Evolutionary conservation across 2,329 filamentous ascomycete genomes (phyloP).

Genomic region (Beauveria sp.): DNA sequence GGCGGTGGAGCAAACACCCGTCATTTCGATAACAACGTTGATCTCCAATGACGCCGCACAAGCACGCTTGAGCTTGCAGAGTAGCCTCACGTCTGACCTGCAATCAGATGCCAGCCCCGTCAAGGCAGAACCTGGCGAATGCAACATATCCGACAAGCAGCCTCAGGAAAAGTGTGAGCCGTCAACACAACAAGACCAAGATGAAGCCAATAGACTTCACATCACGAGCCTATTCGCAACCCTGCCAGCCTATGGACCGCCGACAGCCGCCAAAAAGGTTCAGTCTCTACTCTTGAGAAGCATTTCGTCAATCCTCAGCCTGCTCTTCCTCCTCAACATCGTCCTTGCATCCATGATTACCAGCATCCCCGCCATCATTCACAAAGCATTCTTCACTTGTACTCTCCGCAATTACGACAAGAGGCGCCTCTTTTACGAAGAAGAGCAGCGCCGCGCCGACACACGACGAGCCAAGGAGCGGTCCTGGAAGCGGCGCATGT

Average conservation of each 20-base stretch:
- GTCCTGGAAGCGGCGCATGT: constrained; percentile 50
- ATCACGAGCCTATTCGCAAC: constrained; percentile 3
- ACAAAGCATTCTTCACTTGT: constrained; percentile 42
- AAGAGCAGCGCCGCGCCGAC: constrained; percentile 57
- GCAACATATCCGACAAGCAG: neutral
- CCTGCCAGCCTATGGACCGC: constrained; percentile 69
- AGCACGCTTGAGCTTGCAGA: neutral
- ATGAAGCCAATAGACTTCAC: neutral
- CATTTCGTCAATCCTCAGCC: constrained; percentile 67
- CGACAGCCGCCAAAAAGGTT: constrained; percentile 55
- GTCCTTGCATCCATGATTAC: constrained; percentile 67
- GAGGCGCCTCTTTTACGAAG: constrained; percentile 60
- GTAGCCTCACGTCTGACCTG: neutral
- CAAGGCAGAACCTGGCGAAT: neutral
- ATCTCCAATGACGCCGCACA: neutral
- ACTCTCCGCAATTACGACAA: constrained; percentile 53
- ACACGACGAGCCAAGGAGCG: constrained; percentile 49
- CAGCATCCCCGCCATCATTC: constrained; percentile 47
- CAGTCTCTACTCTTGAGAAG: constrained; percentile 59
- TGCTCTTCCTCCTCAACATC: constrained; percentile 69
- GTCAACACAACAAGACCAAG: neutral
- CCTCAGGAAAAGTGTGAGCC: neutral
- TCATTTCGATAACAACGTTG: neutral
- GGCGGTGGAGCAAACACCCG: neutral
- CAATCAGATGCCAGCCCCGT: neutral